Base-by-base conservation (phyloP, 495 filamentous ascomycete species). In the Talaromyces proteolyticus region DNA sequence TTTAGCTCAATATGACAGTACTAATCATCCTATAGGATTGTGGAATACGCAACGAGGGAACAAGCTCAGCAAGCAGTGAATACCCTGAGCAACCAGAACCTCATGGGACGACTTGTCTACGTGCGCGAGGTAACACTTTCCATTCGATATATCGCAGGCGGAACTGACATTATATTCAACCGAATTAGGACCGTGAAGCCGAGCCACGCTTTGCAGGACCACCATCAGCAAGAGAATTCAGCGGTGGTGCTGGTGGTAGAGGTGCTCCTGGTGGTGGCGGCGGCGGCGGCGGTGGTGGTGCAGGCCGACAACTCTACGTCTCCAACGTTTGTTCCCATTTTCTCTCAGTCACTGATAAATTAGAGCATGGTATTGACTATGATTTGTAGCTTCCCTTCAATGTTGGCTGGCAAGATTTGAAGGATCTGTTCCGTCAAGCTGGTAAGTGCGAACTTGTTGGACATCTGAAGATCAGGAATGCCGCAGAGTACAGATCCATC, bases 11-110 rank as follows among this genome's bases (percentile, higher is more conserved):
- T 34, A 18, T 12, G 20, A 42, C 34, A 39, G 58, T 70, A 54
- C 64, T 68, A 50, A 68, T 38, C 36, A 47, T 16, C 8, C 29
- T 34, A 18, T 52, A 96, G 93, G 79, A 98, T 98, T 89, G 93
- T 98, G 85, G 93, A 98, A 86, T 98, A 97, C 83, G 93, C 93
- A 58, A 96, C 92, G 56, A 89, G 91, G 83, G 94, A 98, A 62
- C 90, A 97, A 86, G 93, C 93, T 61, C 94, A 97, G 71, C 84
- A 89, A 69, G 93, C 93, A 57, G 92, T 98, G 76, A 89, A 85
- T 73, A 92, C 89, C 62, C 91, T 98, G 75, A 96, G 91, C 82
- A 98, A 98, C 73, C 91, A 95, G 70, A 96, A 91, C 64, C 75
- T 98, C 45, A 96, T 96, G 91, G 93, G 93, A 44, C 83, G 93